These are phyloP conservation scores for Phyllosticta ampelicida DNA, from an alignment of 2,329 filamentous ascomycete genomes.

Conservation along the genomic window DNA sequence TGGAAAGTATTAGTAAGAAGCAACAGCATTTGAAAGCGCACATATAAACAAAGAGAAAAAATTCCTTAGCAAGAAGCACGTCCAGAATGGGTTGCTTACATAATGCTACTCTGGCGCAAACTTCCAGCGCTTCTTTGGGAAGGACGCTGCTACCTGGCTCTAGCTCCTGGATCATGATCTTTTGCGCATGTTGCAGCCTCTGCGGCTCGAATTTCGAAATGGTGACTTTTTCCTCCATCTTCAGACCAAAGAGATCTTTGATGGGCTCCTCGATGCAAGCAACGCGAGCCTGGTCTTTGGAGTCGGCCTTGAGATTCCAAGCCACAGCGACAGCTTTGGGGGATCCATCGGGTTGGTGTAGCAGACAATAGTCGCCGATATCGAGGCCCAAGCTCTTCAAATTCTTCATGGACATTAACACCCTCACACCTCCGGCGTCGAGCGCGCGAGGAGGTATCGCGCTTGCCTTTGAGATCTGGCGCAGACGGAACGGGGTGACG, in stretches of 20 bases:
- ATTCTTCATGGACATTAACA: constrained; percentile 46
- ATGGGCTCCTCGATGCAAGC: constrained; percentile 60
- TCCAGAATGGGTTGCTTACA: constrained; percentile 16
- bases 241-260: constrained; percentile 60
- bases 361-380: constrained; percentile 48
- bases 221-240: constrained; percentile 57
- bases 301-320: constrained; percentile 43
- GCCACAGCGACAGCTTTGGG: constrained; percentile 47
- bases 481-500: constrained; percentile 3
- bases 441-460: constrained; percentile 38
- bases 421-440: constrained; percentile 45
- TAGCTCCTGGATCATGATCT: constrained; percentile 18
- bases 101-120: constrained; percentile 22
- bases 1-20: constrained; percentile 18
- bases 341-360: constrained; percentile 31
- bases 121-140: constrained; percentile 17
- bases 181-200: constrained; percentile 20
- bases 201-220: constrained; percentile 42
- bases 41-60: not conserved
- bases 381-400: constrained; percentile 45
- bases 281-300: constrained; percentile 26
- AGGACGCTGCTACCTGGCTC: constrained; percentile 15
- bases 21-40: not conserved
- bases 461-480: constrained; percentile 30
- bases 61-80: not conserved